phyloP scores from a whole-genome alignment of 2,329 filamentous ascomycete species.

The Coniochaeta sp. region DNA sequence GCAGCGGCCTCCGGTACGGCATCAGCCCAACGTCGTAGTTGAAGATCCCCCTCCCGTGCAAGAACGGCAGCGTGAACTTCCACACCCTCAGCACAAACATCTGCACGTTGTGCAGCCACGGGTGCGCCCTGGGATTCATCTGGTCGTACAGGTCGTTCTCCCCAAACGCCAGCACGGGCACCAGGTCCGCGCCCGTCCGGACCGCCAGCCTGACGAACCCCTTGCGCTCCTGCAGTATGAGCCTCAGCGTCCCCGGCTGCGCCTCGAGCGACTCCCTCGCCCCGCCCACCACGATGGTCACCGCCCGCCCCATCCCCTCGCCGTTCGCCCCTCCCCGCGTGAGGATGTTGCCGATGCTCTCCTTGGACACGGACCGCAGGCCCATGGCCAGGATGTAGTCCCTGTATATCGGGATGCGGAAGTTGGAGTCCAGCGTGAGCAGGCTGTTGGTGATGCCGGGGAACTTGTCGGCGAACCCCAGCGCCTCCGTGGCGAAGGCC shows the following conservation, averaged over 20 bases:
- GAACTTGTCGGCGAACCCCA: conserved; percentile 81
- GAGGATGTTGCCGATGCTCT: conserved; percentile 84
- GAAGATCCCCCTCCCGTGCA: conserved; percentile 87
- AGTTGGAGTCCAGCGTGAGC: conserved; percentile 91
- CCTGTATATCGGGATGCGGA: conserved; percentile 85
- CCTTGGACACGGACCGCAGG: conserved; percentile 79
- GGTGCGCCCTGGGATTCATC: conserved; percentile 67
- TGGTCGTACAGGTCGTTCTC: conserved; percentile 97
- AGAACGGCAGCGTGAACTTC: conserved; percentile 87
- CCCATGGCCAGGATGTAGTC: conserved; percentile 91
- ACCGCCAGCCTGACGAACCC: conserved; percentile 93
- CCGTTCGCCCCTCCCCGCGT: conserved; percentile 68
- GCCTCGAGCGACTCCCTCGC: conserved; percentile 89
- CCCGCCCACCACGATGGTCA: conserved; percentile 92
- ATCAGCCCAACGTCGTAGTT: conserved; percentile 97
- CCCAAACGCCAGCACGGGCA: conserved; percentile 86
- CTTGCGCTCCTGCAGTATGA: conserved; percentile 78
- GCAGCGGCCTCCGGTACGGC: conserved; percentile 82
- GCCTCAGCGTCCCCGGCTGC: conserved; percentile 64
- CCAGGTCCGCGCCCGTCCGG: conserved; percentile 84
- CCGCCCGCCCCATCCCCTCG: conserved; percentile 87
- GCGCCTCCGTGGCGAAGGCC: conserved; percentile 81
- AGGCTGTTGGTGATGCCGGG: conserved; percentile 93
- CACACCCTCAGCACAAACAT: conserved; percentile 76
- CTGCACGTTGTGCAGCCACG: conserved; percentile 72